Base-by-base conservation (phyloP, 768 basidiomycete genomes). In the Sporobolomyces roseus region DNA sequence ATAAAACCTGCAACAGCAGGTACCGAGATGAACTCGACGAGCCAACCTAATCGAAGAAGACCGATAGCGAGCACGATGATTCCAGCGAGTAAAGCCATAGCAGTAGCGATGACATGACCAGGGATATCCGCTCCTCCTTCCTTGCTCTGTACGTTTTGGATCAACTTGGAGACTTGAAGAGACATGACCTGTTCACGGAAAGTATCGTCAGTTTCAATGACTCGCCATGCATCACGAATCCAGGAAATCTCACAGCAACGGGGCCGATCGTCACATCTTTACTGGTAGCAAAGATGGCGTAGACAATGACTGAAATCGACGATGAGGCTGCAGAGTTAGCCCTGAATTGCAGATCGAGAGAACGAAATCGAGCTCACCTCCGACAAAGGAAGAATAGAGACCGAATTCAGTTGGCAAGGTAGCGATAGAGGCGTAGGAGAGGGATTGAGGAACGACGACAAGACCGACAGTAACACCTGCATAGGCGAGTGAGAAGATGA, bases 251-350 rank as follows among this genome's bases (percentile, higher is more conserved):
- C 38, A 41, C 12, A 96, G 94, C 45, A 74, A 98, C 94, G 3
- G 96, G 96, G 56, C 96, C 96, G 74, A 99, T 98, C n/a, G 92
- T 93, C 48, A 99, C 75, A 30, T 99, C 96, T 79, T 97, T 97
- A 33, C 91, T 91, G 0, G 96, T 98, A 32, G 93, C 94, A 76
- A 97, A 97, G 80, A 96, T 85, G 88, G 91, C 91, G 79, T 93
- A 96, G 66, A 87, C 80, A 66, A 90, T 79, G 30, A 89, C 87
- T 13, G 91, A 73, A 96, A 12, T 9, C 17, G 27, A 4, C 10
- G 23, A 21, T 8, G 27, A 50, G 25, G 25, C n/a, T 50, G 25
- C n/a, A 8, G 10, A 7, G n/a, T 10, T 8, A 50, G 38, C n/a
- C 8, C 10, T 27, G 25, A 8, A 17, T 7, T 10, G 13, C 25